Conservation (phyloP, 192 early-diverging fungal genomes). For the Entomortierella chlamydospora region DNA sequence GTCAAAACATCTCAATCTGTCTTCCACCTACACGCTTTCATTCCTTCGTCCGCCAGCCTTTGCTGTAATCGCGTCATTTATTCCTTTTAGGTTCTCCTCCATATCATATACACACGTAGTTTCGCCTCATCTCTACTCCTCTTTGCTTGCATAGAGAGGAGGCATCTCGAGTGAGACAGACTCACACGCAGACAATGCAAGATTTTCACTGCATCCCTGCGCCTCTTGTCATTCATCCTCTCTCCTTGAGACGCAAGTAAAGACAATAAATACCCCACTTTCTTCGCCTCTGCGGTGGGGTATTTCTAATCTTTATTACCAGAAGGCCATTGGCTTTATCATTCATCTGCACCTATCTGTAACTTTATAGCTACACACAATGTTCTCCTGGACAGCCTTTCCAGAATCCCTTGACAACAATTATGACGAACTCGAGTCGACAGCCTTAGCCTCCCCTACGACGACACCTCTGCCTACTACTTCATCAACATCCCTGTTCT, state of each 20-base stretch:
- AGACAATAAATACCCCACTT: not conserved
- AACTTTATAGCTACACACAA: conserved; percentile 1
- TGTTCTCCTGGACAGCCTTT: conserved; percentile 48
- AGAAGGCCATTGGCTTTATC: too few species aligned
- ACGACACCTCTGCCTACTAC: not conserved
- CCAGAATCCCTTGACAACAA: conserved; percentile 49
- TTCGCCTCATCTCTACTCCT: not conserved
- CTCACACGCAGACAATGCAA: conserved; percentile 2
- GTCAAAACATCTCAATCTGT: not conserved
- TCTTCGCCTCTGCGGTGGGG: not conserved
- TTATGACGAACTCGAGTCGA: conserved; percentile 43
- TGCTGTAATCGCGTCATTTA: not conserved
- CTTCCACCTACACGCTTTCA: not conserved
- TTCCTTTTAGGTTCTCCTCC: too few species aligned
- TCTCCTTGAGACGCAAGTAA: not conserved
- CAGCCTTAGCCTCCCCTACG: conserved; percentile 10
- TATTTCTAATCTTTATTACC: too few species aligned
- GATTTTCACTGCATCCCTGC: not conserved
- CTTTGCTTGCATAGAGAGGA: not conserved
- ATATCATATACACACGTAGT: not conserved
- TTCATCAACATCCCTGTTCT: not conserved
- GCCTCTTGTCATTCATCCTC: not conserved
- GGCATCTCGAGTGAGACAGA: not conserved
- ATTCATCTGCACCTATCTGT: not conserved
- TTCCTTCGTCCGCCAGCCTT: too few species aligned